Evolutionary conservation across 176 grass and related monocot genomes (phyloP), one percentile per base, ranked within the genome.

Genomic region (Phyllostachys edulis): DNA sequence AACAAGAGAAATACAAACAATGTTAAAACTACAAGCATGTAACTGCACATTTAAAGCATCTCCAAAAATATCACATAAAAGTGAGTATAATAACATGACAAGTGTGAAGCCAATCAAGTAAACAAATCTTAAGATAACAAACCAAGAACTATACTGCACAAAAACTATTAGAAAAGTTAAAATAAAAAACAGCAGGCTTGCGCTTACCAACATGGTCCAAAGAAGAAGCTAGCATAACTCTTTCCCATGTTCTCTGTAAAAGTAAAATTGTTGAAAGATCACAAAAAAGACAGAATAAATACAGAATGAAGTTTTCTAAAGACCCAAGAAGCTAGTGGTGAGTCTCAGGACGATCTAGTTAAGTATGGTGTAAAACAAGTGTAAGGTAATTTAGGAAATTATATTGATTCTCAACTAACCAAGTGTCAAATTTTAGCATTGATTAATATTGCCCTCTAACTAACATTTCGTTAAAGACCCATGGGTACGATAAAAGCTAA

Each of bases 191-290:
- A 62, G 16, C 27, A 3, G 4, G 9, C 41, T 64, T 61, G 5
- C 2, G 42, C 91, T 85, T 92, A 99, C 93, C 91, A 84, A 96
- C 87, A 89, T 86, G 85, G n/a, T 94, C 89, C 49, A 96, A 71
- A n/a, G 80, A 94, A 67, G 93, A 89, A 42, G 96, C 93, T 80
- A 92, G 63, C 85, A 86, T 96, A 60, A 94, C 96, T 89, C 96
- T 92, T 84, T 99, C 93, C 96, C 96, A 99, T 67, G 93, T 96
- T 90, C 93, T 96, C 96, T 96, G 86, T 64, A 52, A 77, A 83
- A 71, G 57, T 60, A 36, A 46, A 56, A 50, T 29, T 12, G 24
- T 59, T 67, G 23, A 80, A 9, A 23, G 5, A 45, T 42, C 55
- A 57, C 21, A 0, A 55, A 55, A 15, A 78, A 63, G 23, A 34